Conservation (phyloP, 108 stramenopile genomes). For the Aurantiochytrium sp. region DNA sequence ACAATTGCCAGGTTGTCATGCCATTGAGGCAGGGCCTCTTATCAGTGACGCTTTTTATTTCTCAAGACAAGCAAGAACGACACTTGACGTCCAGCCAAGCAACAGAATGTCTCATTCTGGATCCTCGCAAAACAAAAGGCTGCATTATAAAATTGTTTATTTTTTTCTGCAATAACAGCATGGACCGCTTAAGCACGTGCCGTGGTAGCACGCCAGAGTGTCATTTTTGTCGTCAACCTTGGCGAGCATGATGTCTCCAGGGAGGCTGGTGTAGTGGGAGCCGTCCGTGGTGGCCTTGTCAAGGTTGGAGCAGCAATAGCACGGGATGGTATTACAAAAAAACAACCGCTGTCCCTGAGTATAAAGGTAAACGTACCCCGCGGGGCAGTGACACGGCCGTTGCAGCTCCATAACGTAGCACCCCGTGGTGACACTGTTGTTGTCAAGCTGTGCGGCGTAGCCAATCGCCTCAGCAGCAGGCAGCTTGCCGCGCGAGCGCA, state of each 20-base stretch:
- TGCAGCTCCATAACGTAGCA: not conserved
- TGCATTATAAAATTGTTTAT: too few relatives aligned
- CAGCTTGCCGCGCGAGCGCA: not conserved
- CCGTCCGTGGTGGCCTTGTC: not conserved
- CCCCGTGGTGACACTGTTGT: not conserved
- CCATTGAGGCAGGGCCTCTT: too few relatives aligned
- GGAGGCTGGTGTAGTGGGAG: not conserved
- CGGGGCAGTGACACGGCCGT: not conserved
- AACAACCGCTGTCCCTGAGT: not conserved
- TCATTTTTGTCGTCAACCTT: not conserved
- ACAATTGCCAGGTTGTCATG: too few relatives aligned
- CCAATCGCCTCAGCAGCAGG: not conserved
- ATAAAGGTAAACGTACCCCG: not conserved
- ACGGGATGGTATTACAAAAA: not conserved
- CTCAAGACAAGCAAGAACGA: too few relatives aligned
- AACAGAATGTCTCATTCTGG: too few relatives aligned
- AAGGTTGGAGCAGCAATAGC: not conserved
- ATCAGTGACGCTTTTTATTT: too few relatives aligned
- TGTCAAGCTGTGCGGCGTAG: not conserved
- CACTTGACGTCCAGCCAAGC: too few relatives aligned
- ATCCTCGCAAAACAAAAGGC: too few relatives aligned
- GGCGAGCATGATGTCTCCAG: not conserved
- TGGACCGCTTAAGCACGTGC: not conserved
- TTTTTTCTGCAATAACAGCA: not conserved
- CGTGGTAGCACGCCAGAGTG: not conserved